Evolutionary conservation across 257 asterid species (phyloP), one percentile per base, ranked within the genome.

Genomic region (Ophiorrhiza pumila): DNA sequence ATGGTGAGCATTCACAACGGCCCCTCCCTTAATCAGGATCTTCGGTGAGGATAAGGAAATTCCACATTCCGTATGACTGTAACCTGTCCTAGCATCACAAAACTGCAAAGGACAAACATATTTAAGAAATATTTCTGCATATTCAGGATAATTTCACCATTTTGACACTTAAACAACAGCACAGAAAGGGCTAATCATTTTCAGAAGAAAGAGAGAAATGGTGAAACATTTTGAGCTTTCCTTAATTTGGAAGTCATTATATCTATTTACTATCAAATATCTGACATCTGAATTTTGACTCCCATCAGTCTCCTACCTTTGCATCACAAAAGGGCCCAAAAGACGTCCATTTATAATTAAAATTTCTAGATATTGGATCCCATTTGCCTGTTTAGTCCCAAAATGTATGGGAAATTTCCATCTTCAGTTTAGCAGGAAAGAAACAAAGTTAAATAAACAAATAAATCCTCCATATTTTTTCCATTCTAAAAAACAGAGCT

Each of bases 1-100:
- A 81, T 84, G 93, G 75, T 94, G 93, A 77, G 97, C 90, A 86
- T 94, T 94, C 82, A 94, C 98, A 69, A 94, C 96, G 1, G 88
- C 88, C 57, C 99, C 99, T 60, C 97, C 99, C 85, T 87, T 94
- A 15, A 94, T 81, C 92, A 91, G 76, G 68, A 94, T 87, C 86
- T 86, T 94, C 7, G 91, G 68, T 63, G 88, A 37, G 47, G 81
- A 75, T n/a, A 66, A 59, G 9, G 76, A 73, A 68, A 72, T 35
- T 57, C 91, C 85, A 78, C 96, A 86, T 23, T 72, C 77, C 89
- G 80, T 87, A 91, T 74, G 79, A 83, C 95, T 90, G 85, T 72
- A 76, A 68, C 46, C 46, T 9, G 61, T 31, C 34, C 46, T 25
- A 50, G 72, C 61, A 32, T 49, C 60, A 80, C 90, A 94, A 78